These are phyloP conservation scores for Macroventuria anomochaeta DNA, from an alignment of 2,329 filamentous ascomycete species.

Conservation along the genomic window DNA sequence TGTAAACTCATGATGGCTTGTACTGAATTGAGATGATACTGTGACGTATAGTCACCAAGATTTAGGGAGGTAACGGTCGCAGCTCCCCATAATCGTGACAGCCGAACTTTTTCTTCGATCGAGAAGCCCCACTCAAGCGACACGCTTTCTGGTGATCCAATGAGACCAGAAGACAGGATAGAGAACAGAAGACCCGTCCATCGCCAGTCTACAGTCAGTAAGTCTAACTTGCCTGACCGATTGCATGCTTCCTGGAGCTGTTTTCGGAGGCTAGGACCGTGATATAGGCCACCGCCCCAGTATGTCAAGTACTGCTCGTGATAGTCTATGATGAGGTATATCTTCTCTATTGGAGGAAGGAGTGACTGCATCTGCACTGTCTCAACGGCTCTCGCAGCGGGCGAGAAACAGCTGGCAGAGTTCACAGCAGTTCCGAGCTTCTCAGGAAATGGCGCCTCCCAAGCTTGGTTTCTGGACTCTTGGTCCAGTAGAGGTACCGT, in stretches of 20 bases:
- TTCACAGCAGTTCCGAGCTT: constrained; percentile 3
- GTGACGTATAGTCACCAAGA: constrained; percentile 55
- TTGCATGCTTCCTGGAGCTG: constrained; percentile 50
- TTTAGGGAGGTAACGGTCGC: constrained; percentile 56
- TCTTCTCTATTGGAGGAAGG: constrained; percentile 39
- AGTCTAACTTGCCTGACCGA: constrained; percentile 48
- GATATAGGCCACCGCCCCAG: constrained; percentile 51
- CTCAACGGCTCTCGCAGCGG: constrained; percentile 35
- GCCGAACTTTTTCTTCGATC: constrained; percentile 48
- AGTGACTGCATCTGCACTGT: constrained; percentile 46
- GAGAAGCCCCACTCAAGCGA: constrained; percentile 55
- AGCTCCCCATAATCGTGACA: constrained; percentile 56
- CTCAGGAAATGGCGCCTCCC: constrained; percentile 14
- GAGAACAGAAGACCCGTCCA: constrained; percentile 56
- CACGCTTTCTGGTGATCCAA: constrained; percentile 47
- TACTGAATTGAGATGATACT: constrained; percentile 46
- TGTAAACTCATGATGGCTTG: constrained; percentile 58
- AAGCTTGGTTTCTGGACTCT: constrained; percentile 23
- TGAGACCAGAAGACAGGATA: constrained; percentile 53
- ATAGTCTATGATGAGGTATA: constrained; percentile 46
- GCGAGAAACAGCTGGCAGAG: constrained; percentile 26
- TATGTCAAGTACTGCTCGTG: constrained; percentile 49
- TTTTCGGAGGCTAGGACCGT: constrained; percentile 48
- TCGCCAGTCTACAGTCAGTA: constrained; percentile 37
- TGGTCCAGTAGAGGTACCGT: constrained; percentile 24